Evolutionary conservation across 257 asterid species (phyloP).

Genomic region (Leonotis leonurus): DNA sequence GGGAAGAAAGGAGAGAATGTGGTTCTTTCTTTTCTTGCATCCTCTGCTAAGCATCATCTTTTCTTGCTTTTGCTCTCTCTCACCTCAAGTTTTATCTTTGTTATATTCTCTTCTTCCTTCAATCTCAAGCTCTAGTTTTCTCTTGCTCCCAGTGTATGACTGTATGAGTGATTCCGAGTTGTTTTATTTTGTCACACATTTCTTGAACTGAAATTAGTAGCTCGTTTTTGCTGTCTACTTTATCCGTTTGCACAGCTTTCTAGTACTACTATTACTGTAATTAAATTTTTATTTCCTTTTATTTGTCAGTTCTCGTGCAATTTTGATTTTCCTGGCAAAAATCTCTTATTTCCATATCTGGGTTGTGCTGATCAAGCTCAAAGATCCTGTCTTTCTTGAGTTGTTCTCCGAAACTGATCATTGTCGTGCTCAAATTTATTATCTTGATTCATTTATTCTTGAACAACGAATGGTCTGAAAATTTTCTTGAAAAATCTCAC

Average conservation of each 20-base stretch:
- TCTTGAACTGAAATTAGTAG: constrained; percentile 25
- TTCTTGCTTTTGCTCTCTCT: constrained; percentile 29
- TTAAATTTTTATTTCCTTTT: constrained; percentile 10
- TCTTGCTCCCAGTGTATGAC: constrained; percentile 1
- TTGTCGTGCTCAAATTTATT: not conserved
- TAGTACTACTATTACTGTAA: not conserved
- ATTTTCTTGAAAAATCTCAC: not conserved
- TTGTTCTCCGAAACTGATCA: not conserved
- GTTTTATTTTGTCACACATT: constrained; percentile 26
- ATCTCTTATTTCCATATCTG: constrained; percentile 26
- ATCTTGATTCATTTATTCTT: not conserved
- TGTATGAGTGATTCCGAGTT: constrained; percentile 19
- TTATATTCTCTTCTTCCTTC: not conserved
- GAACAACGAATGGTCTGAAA: not conserved
- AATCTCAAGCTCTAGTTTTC: constrained; percentile 3
- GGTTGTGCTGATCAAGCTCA: constrained; percentile 38
- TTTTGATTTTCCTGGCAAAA: constrained; percentile 8
- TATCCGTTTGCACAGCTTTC: constrained; percentile 13
- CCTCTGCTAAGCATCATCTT: constrained; percentile 65
- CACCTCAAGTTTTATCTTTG: constrained; percentile 16
- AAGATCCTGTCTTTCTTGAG: constrained; percentile 21
- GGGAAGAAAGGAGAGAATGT: constrained; percentile 26
- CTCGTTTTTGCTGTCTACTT: constrained; percentile 22
- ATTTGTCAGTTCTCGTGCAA: constrained; percentile 7
- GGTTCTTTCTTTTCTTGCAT: constrained; percentile 45